Conservation (phyloP, 352 stramenopile species). For the Phytophthora hybrid region DNA sequence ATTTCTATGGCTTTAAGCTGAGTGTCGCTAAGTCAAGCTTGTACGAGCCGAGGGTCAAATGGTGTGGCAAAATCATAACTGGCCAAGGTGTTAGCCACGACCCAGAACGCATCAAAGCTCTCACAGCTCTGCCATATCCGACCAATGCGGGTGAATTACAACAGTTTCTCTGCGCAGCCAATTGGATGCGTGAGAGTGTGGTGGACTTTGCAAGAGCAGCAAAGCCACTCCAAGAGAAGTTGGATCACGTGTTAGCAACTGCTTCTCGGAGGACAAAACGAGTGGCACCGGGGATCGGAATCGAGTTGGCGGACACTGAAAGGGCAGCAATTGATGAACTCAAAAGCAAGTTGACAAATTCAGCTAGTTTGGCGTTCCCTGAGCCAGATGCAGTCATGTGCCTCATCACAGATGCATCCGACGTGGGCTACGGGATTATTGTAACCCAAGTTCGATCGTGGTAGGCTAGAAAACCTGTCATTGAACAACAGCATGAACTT, state of each 20-base stretch:
- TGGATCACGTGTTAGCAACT: constrained; percentile 3
- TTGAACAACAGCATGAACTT: background rate
- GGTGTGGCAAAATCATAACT: constrained; percentile 25
- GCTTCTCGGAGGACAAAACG: background rate
- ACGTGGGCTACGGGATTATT: constrained; percentile 6
- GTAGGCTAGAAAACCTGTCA: background rate
- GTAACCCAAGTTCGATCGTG: background rate
- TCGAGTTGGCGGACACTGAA: background rate
- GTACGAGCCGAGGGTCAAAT: constrained; percentile 22
- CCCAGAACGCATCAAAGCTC: constrained; percentile 3
- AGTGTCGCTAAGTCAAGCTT: constrained; percentile 28
- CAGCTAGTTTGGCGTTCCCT: background rate
- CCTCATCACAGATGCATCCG: constrained; percentile 2
- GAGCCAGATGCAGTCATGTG: background rate
- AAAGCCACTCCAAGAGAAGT: background rate
- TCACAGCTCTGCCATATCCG: background rate
- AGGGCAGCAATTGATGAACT: background rate
- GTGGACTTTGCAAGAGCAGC: background rate
- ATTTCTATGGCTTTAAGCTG: constrained; percentile 35
- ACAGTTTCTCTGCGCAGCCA: too few relatives aligned
- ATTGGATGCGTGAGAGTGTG: too few relatives aligned
- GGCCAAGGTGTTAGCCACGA: constrained; percentile 1
- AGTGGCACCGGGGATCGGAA: background rate
- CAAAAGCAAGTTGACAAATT: background rate
- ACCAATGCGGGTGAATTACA: constrained; percentile 2